Conservation (phyloP, 176 grass and related monocot genomes). For the Oryza glaberrima region DNA sequence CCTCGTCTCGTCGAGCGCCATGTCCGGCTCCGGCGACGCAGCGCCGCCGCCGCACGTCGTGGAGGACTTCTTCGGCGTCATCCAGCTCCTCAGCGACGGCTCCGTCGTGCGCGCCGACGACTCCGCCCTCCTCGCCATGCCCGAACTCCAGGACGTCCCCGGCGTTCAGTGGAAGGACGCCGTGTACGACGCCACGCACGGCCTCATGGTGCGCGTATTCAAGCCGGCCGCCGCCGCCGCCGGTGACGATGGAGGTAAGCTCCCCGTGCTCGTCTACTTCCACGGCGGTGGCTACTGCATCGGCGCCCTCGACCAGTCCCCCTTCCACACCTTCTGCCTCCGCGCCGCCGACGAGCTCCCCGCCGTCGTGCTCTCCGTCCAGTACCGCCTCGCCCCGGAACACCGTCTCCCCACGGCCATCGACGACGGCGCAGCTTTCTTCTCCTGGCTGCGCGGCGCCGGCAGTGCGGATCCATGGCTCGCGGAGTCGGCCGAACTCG, state of each 20-base stretch:
- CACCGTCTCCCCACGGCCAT: conserved; percentile 59
- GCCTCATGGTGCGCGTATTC: conserved; percentile 37
- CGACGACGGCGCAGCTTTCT: conserved; percentile 51
- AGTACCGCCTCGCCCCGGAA: conserved; percentile 72
- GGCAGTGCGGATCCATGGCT: conserved; percentile 15
- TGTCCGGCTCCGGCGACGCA: conserved; percentile 25
- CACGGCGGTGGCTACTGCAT: conserved; percentile 43
- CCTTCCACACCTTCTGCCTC: neutral
- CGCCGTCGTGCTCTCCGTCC: conserved; percentile 49
- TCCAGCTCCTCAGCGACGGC: conserved; percentile 41
- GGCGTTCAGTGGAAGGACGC: conserved; percentile 36
- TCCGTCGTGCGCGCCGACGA: conserved; percentile 44
- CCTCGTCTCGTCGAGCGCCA: neutral
- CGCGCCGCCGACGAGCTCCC: conserved; percentile 33
- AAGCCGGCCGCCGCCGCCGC: neutral
- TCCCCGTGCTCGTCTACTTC: conserved; percentile 42
- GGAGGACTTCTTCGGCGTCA: conserved; percentile 35
- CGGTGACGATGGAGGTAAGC: neutral
- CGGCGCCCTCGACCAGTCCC: neutral
- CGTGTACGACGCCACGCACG: conserved; percentile 31
- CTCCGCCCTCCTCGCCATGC: neutral
- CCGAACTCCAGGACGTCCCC: neutral
- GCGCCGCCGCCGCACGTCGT: conserved; percentile 24
- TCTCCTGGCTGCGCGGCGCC: conserved; percentile 35
- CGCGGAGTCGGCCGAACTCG: conserved; percentile 9